These are phyloP conservation scores for Kockovaella imperatae DNA, from an alignment of 768 basidiomycete genomes.

Conservation along the genomic window DNA sequence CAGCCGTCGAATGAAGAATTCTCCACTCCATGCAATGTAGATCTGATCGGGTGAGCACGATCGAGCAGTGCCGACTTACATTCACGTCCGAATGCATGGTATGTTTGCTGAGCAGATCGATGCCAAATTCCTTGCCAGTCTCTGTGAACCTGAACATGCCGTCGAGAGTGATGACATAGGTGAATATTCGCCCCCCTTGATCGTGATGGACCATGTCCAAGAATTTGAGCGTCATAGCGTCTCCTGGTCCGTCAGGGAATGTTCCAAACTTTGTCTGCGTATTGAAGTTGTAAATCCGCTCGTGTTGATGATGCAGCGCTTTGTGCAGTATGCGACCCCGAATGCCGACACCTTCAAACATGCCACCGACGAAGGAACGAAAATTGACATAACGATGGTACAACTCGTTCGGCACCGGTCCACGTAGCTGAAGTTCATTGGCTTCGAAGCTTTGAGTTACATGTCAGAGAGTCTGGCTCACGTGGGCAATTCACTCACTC, in stretches of 20 bases:
- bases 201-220: slow-evolving; percentile 49
- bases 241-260: slow-evolving; percentile 18
- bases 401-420: slow-evolving; percentile 48
- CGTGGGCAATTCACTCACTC: slow-evolving; percentile 13
- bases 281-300: slow-evolving; percentile 47
- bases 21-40: slow-evolving; percentile 50
- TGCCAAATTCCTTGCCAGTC: slow-evolving; percentile 78
- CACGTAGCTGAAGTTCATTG: slow-evolving; percentile 49
- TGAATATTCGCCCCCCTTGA: slow-evolving; percentile 55
- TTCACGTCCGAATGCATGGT: slow-evolving; percentile 66
- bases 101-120: slow-evolving; percentile 79
- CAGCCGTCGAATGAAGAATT: slow-evolving; percentile 54
- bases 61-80: slow-evolving; percentile 10
- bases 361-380: slow-evolving; percentile 47
- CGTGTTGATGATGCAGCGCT: slow-evolving; percentile 48
- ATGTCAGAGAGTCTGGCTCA: slow-evolving; percentile 2
- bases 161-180: slow-evolving; percentile 69
- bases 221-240: slow-evolving; percentile 43
- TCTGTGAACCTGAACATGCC: slow-evolving; percentile 76
- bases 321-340: slow-evolving; percentile 47
- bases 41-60: slow-evolving; percentile 31
- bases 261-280: slow-evolving; percentile 46
- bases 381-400: slow-evolving; percentile 47
- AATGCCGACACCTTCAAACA: slow-evolving; percentile 47
- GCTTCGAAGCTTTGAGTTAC: slow-evolving; percentile 47